Base-by-base conservation (phyloP, 805 yeast species). In the Lipomyces yamanashiensis region DNA sequence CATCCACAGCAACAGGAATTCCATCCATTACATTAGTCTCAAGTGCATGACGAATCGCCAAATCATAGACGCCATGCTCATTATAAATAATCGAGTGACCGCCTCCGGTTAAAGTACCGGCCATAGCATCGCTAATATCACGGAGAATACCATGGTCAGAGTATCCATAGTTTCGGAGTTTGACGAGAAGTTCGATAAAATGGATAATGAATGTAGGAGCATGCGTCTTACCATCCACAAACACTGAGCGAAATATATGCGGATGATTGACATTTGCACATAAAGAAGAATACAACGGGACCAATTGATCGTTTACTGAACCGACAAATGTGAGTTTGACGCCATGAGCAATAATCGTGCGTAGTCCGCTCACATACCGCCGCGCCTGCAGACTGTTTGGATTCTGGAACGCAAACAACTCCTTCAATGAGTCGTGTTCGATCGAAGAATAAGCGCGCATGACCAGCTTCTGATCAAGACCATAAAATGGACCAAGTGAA, bases 1-100 rank as follows among this genome's bases (percentile, higher is more conserved):
- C 71, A 37, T 68, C 72, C 36, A 73, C 70, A 21, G 63, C 51
- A 44, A 73, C 72, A 47, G 76, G 69, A 1, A 66, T 51, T 13
- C 52, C 57, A 79, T 47, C 78, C 75, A 86, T 73, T 68, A 86
- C 87, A 19, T 87, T 84, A 0, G 98, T 90, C 70, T 89, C 92
- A 23, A 92, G 75, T 1, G 90, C 84, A 73, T 89, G 87, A 63
- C 86, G 82, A 48, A 92, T 71, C 0, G 95, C 97, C 65, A 90
- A 73, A 68, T 87, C 90, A 73, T 93, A 93, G 0, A 95, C 98
- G 61, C 86, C 84, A 3, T 87, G 85, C 68, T 90, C 96, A 71
- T 89, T 88, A 75, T 93, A 93, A 34, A 95, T 86, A 67, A 84
- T 87, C 0, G 98, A 92, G 74, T 93, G 99, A 0, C 99, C 99